Conservation (phyloP, 2,329 filamentous ascomycete species). For the Didymella pinodella region DNA sequence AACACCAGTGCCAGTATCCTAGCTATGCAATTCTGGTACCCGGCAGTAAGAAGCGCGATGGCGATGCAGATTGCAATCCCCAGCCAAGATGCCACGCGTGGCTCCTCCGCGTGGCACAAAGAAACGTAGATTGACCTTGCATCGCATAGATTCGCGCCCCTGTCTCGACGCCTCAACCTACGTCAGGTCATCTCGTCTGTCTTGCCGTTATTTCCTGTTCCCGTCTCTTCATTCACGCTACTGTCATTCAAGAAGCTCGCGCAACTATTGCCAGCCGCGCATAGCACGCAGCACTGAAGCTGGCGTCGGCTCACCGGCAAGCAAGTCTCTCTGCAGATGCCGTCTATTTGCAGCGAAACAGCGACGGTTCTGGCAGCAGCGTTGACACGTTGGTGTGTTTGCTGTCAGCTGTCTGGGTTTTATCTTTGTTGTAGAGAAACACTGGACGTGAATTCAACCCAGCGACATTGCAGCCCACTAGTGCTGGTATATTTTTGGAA, state of each 20-base stretch:
- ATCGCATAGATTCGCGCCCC: conserved; percentile 19
- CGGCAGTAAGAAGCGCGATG: not conserved
- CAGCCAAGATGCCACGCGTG: conserved; percentile 14
- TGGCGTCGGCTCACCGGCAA: not conserved
- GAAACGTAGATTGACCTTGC: conserved; percentile 22
- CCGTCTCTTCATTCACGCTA: conserved; percentile 3
- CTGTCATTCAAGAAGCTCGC: not conserved
- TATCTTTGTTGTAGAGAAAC: conserved; percentile 19
- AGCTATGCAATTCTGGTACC: not conserved
- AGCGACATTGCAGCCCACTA: conserved; percentile 15
- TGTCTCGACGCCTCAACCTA: conserved; percentile 12
- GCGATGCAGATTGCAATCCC: conserved; percentile 6
- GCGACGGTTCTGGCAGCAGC: conserved; percentile 17
- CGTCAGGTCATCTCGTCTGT: conserved; percentile 16
- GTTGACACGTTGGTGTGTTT: conserved; percentile 21
- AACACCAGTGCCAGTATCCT: conserved; percentile 1
- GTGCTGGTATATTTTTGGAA: conserved; percentile 35
- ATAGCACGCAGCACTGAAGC: not conserved
- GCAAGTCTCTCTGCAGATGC: not conserved
- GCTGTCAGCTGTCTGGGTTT: conserved; percentile 21
- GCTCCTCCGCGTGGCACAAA: conserved; percentile 13
- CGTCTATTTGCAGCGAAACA: conserved; percentile 29
- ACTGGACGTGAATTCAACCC: conserved; percentile 11
- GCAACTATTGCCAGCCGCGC: conserved; percentile 1
- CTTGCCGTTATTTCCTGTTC: conserved; percentile 10